Evolutionary conservation across 2,329 filamentous ascomycete species (phyloP).

Genomic region (Thelonectria discophora): DNA sequence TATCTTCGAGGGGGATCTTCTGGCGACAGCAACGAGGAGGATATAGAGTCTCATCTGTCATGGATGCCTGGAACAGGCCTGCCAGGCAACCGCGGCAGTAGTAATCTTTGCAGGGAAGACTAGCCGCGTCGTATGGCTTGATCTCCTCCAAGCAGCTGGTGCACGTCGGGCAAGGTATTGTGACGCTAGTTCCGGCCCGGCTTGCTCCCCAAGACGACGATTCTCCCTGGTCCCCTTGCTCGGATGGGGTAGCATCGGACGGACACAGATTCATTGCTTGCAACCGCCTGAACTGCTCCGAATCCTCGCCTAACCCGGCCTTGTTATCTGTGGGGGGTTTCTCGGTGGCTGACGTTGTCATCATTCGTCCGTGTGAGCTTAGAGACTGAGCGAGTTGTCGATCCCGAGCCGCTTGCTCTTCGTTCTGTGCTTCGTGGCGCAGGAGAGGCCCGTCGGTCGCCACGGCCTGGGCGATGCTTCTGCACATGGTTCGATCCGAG

Average conservation of each 20-base stretch:
- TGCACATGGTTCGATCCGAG: not conserved
- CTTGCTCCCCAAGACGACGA: conserved; percentile 5
- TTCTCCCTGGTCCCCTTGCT: not conserved
- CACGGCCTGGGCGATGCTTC: conserved; percentile 26
- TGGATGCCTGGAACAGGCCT: conserved; percentile 53
- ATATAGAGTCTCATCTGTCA: conserved; percentile 61
- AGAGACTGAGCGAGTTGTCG: conserved; percentile 14
- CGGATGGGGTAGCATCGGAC: not conserved
- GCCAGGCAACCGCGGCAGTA: conserved; percentile 62
- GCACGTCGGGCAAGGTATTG: not conserved
- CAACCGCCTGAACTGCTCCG: conserved; percentile 5
- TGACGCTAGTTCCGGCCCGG: not conserved
- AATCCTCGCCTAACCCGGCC: not conserved
- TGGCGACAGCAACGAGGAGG: conserved; percentile 63
- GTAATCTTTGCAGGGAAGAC: conserved; percentile 46
- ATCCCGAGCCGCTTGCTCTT: conserved; percentile 14
- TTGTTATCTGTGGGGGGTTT: not conserved
- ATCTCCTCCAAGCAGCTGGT: not conserved
- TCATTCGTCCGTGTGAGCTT: not conserved
- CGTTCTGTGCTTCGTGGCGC: not conserved
- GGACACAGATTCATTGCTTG: not conserved
- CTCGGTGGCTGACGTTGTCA: not conserved
- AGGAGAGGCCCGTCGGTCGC: conserved; percentile 3
- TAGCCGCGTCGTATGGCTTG: not conserved
- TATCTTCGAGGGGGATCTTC: conserved; percentile 49